A percentile compares a stretch with the other conserved stretches of the same genome.
phyloP scores from a whole-genome alignment of 2,329 filamentous ascomycete species.

The Epicoccum sorghinum region DNA sequence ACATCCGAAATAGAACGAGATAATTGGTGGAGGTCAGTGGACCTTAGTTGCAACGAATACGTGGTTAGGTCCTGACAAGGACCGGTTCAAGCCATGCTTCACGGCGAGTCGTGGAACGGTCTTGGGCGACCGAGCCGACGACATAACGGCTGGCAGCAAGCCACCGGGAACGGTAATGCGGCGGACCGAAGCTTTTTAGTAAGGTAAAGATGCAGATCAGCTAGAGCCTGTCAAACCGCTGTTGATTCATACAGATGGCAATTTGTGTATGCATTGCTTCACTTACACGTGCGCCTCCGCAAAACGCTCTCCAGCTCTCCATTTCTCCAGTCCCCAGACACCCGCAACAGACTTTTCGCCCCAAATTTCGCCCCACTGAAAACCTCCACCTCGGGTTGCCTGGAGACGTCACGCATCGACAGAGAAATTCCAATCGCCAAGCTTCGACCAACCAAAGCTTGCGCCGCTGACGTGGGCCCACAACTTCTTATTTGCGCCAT shows the following conservation, averaged over 20 bases:
- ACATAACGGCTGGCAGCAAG: conserved; percentile 6
- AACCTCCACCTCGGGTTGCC: conserved; percentile 1
- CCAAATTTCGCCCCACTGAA: conserved; percentile 12
- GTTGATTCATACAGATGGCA: not conserved
- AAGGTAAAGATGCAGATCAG: not conserved
- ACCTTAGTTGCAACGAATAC: not conserved
- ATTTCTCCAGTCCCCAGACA: conserved; percentile 23
- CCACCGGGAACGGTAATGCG: conserved; percentile 2
- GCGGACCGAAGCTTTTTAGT: not conserved
- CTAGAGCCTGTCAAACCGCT: not conserved
- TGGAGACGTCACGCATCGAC: conserved; percentile 24
- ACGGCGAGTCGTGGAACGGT: conserved; percentile 18
- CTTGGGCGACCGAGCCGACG: conserved; percentile 3
- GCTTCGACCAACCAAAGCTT: conserved; percentile 18
- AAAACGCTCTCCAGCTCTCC: conserved; percentile 19
- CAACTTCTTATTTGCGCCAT: conserved; percentile 23
- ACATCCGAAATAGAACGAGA: conserved; percentile 19
- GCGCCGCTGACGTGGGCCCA: conserved; percentile 27
- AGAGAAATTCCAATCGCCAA: conserved; percentile 8
- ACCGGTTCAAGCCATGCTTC: conserved; percentile 24
- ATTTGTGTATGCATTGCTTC: not conserved
- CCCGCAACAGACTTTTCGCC: conserved; percentile 18
- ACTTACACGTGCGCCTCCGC: conserved; percentile 20
- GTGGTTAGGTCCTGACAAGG: conserved; percentile 16
- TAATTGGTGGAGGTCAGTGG: conserved; percentile 23